Conservation (phyloP, 208 protist genomes). For the Trypanosomatidae sp. region DNA sequence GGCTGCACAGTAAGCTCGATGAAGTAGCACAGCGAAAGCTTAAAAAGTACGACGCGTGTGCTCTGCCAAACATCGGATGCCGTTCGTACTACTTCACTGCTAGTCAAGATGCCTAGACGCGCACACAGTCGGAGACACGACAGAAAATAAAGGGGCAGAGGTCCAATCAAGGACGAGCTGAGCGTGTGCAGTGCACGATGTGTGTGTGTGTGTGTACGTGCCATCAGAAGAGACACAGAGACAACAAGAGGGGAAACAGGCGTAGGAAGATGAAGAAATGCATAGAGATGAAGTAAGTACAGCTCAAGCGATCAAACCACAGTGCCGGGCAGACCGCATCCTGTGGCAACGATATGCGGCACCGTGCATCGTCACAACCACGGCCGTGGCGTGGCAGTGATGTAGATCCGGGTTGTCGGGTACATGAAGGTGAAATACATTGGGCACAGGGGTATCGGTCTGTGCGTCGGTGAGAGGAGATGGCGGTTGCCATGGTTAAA, state of each 20-base stretch:
- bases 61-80: neutral
- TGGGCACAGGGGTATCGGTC: no score
- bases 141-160: neutral
- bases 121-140: neutral
- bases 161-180: neutral
- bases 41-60: neutral
- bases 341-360: neutral
- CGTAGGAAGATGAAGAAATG: neutral
- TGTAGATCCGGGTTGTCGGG: neutral
- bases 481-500: neutral
- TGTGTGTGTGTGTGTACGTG: neutral
- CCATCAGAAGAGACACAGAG: conserved; percentile 12
- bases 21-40: neutral
- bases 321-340: neutral
- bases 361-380: neutral
- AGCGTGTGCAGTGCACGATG: neutral
- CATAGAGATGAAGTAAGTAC: neutral
- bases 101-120: neutral
- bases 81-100: neutral
- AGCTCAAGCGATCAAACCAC: neutral
- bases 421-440: neutral
- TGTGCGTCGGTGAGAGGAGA: neutral
- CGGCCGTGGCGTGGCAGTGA: neutral
- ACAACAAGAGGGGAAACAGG: neutral
- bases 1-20: neutral